Percentiles rank a stretch among this genome's conserved stretches.
Conservation (phyloP, 805 yeast genomes). For the Lachancea fermentati region DNA sequence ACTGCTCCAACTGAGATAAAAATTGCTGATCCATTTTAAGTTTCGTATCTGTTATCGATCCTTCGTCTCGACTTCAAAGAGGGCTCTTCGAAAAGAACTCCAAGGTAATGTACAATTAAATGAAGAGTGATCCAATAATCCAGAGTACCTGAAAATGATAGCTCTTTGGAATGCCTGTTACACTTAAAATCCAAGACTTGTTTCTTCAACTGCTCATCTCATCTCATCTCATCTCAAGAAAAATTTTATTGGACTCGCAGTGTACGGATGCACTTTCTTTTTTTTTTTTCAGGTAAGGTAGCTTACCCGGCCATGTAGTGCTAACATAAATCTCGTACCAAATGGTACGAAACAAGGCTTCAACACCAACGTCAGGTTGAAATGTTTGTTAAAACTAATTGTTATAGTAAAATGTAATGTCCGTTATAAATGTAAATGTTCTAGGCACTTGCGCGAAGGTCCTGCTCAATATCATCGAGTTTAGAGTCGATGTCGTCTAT, state of each 20-base stretch:
- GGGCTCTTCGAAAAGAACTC: neutral
- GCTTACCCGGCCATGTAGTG: neutral
- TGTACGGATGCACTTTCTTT: neutral
- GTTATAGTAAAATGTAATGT: neutral
- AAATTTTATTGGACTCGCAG: conserved; percentile 6
- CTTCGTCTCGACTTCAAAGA: neutral
- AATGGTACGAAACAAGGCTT: too few species aligned
- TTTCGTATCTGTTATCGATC: neutral
- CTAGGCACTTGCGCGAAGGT: conserved; percentile 21
- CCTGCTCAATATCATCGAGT: conserved; percentile 68
- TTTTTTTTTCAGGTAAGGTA: neutral
- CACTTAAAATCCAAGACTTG: neutral
- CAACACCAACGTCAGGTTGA: too few species aligned
- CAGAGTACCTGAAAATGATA: neutral
- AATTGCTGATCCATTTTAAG: conserved; percentile 62
- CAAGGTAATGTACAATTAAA: neutral
- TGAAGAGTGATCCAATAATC: neutral
- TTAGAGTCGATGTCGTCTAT: conserved; percentile 76
- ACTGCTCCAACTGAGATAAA: conserved; percentile 65
- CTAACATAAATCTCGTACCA: too few species aligned
- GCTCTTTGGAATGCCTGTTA: neutral
- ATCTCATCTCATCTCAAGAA: conserved; percentile 25
- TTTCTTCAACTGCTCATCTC: conserved; percentile 17
- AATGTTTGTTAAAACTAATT: neutral
- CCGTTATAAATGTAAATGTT: neutral